Base-by-base conservation (phyloP, 2,329 filamentous ascomycete species). In the Trichoderma breve region DNA sequence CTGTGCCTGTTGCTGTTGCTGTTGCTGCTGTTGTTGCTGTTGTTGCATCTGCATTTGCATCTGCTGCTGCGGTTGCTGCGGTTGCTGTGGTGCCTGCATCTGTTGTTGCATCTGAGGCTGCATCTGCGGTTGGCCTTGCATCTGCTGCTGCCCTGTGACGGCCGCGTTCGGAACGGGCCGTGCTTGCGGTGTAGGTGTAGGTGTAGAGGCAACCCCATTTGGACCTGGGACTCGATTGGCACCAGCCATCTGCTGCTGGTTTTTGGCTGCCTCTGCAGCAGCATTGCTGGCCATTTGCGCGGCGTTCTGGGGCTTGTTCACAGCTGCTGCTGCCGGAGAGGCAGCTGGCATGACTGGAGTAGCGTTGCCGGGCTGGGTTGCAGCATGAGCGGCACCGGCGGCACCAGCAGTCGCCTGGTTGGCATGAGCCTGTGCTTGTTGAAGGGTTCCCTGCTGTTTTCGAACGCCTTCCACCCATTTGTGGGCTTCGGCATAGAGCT, bases 381-480 rank as follows among this genome's bases (percentile, higher is more conserved):
- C 32, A 58, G 64, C 64, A 24, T 68, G 65, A 11, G 65, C 66
- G 34, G 55, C 55, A 30, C 47, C 64, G 28, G 66, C 39, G 9
- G 76, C 71, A 43, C 77, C 74, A 11, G 75, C 74, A 14, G 78
- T 75, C 6, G 76, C 71, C 58, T 75, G 73, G 36, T 75, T 78
- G 65, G 76, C 77, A 18, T 72, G 72, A 65, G 74, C 74, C 53
- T 80, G 79, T 6, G 74, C 75, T 34, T 80, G 79, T 53, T 79
- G 78, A 14, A 82, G 75, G 12, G 75, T 75, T 39, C 81, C 81
- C 70, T 86, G 85, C 62, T 84, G 82, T 69, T 84, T 84, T 4
- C 86, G 81, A 55, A 88, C 84, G 6, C 74, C 78, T 15, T 85
- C 84, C 3, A 88, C 83, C 75, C 85, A 88, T 24, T 80, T 82